Base-by-base conservation (phyloP, 1,139 yeast species). In the Geotrichum siamense region DNA sequence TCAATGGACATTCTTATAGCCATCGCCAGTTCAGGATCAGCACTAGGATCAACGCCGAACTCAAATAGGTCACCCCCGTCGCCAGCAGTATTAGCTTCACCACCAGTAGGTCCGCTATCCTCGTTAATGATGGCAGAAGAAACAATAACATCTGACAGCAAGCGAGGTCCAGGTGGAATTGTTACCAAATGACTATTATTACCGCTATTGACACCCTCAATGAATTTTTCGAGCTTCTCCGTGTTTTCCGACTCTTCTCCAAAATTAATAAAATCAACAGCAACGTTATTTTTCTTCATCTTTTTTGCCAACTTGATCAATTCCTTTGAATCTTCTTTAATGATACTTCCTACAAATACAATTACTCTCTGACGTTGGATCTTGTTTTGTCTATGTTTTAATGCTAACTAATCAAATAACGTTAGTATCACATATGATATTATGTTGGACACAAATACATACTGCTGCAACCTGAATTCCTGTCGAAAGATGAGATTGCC, bases 21-120 rank as follows among this genome's bases (percentile, higher is more conserved):
- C 70, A 91, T 74, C 1, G 97, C 98, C 59, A 91, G 76, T 64
- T 93, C 98, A 21, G 98, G 98, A 57, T 91, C 99, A 78, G 85
- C 84, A 53, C 81, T 79, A 23, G 96, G 94, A 64, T 91, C 97
- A 31, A 81, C 75, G 41, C 84, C 80, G 53, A 76, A 74, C 52
- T 75, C 81, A 61, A 71, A 72, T 48, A 69, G 68, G 42, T 68
- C 73, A 40, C 70, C 76, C 33, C 70, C 73, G 27, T 68, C 69
- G 22, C 51, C 56, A 13, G 72, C 77, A 52, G 68, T 72, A 20
- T 67, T 72, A 33, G 67, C 67, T 12, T 69, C 72, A 9, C 70
- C 70, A 20, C 70, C 75, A 19, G 60, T 61, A 10, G 61, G 64
- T 13, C 59, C 67, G 26, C 67, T 72, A 39, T 71, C 82, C 49